Evolutionary conservation across 2,329 filamentous ascomycete genomes (phyloP).

Genomic region (Cladophialophora psammophila): DNA sequence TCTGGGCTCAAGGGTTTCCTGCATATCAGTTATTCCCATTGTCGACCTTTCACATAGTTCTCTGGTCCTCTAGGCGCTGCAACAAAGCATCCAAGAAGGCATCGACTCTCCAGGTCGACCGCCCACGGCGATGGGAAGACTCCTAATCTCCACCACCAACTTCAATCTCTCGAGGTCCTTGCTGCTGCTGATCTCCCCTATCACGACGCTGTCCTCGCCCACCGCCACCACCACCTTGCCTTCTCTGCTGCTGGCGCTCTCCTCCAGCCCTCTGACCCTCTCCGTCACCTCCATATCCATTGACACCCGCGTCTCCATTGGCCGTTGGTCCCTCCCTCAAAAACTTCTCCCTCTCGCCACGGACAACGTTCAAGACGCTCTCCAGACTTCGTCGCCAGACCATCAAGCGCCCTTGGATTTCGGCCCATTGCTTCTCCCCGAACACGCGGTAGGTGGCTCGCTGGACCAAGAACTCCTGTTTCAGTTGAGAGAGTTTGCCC

Average conservation of each 20-base stretch:
- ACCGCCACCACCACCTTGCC: constrained; percentile 42
- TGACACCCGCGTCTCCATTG: constrained; percentile 25
- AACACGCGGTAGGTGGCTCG: constrained; percentile 96
- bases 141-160: constrained; percentile 44
- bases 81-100: not conserved
- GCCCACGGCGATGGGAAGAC: not conserved
- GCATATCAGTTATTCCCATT: not conserved
- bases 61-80: not conserved
- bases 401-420: constrained; percentile 88
- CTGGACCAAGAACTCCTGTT: constrained; percentile 93
- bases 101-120: not conserved
- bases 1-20: not conserved
- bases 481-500: constrained; percentile 93
- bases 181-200: constrained; percentile 38
- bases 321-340: constrained; percentile 64
- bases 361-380: constrained; percentile 78
- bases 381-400: constrained; percentile 86
- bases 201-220: constrained; percentile 41
- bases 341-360: constrained; percentile 80
- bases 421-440: constrained; percentile 96
- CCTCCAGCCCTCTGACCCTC: constrained; percentile 27
- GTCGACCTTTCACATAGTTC: not conserved
- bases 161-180: constrained; percentile 48
- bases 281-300: constrained; percentile 28
- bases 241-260: constrained; percentile 28